A percentile compares a stretch with the other conserved stretches of the same genome.
phyloP scores from a whole-genome alignment of 108 stramenopile species.

The Thalassiosira profunda region DNA sequence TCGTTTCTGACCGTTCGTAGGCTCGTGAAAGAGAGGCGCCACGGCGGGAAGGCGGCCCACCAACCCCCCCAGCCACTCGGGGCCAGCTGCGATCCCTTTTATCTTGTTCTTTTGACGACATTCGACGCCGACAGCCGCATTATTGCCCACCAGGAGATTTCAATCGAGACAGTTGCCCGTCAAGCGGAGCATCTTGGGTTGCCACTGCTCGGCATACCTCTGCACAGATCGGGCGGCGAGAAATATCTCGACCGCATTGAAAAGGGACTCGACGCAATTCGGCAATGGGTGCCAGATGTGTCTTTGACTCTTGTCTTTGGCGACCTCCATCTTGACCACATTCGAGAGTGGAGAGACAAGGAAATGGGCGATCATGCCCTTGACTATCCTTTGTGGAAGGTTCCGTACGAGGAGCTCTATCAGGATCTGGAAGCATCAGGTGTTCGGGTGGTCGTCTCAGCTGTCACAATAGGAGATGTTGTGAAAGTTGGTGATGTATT shows the following conservation, averaged over 20 bases:
- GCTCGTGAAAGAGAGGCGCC: constrained; percentile 47
- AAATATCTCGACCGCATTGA: constrained; percentile 69
- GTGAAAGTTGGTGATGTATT: constrained; percentile 60
- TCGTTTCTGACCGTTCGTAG: constrained; percentile 88
- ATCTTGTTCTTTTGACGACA: constrained; percentile 85
- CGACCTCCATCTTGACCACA: constrained; percentile 93
- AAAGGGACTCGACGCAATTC: constrained; percentile 61
- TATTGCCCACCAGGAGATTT: constrained; percentile 90
- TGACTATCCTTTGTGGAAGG: constrained; percentile 82
- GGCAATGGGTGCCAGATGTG: constrained; percentile 9
- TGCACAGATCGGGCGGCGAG: constrained; percentile 68
- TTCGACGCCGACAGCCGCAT: constrained; percentile 82
- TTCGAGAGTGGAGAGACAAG: constrained; percentile 84
- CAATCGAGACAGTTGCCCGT: constrained; percentile 66
- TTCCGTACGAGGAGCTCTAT: constrained; percentile 57
- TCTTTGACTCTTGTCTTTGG: constrained; percentile 79
- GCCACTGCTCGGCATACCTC: constrained; percentile 83
- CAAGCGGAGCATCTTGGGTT: constrained; percentile 81
- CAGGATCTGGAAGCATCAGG: constrained; percentile 70
- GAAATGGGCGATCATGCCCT: constrained; percentile 48
- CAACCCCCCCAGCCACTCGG: too few relatives aligned
- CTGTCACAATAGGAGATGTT: constrained; percentile 39
- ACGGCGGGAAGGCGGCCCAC: neutral
- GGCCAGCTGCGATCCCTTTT: too few relatives aligned
- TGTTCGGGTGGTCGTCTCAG: constrained; percentile 63